These are phyloP conservation scores for Sporothrix humicola DNA, from an alignment of 2,329 filamentous ascomycete species.

Conservation along the genomic window DNA sequence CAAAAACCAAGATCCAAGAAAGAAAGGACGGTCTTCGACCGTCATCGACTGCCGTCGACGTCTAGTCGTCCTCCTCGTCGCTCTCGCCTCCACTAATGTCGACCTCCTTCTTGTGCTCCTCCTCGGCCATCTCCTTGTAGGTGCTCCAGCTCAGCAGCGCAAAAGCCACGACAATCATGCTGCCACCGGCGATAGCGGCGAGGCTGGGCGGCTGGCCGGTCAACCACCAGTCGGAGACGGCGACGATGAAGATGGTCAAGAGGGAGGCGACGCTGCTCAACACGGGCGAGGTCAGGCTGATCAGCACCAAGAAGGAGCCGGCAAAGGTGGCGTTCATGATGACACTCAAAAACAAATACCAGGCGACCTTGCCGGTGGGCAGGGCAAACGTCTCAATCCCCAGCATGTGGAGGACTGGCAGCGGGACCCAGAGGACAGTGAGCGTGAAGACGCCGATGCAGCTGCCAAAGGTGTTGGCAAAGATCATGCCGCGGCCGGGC, in stretches of 20 bases:
- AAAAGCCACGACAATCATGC: conserved; percentile 88
- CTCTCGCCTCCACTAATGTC: conserved; percentile 40
- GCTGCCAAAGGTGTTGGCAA: conserved; percentile 90
- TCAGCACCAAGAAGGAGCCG: conserved; percentile 89
- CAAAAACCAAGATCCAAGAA: too few relatives aligned
- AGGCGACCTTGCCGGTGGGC: conserved; percentile 76
- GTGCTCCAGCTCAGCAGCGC: conserved; percentile 87
- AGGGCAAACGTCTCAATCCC: conserved; percentile 84
- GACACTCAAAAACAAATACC: conserved; percentile 80
- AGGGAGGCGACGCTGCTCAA: conserved; percentile 93
- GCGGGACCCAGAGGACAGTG: conserved; percentile 85
- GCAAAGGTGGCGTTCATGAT: conserved; percentile 90
- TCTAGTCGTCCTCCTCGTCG: conserved; percentile 36
- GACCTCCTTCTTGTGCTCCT: conserved; percentile 65
- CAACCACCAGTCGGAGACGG: conserved; percentile 84
- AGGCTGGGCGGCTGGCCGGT: conserved; percentile 76
- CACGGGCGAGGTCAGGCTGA: conserved; percentile 92
- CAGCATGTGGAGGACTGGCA: conserved; percentile 80
- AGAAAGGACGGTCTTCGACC: not conserved
- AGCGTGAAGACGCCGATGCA: conserved; percentile 88
- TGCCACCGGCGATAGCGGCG: conserved; percentile 79
- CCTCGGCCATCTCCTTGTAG: conserved; percentile 90
- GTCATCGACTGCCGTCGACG: too few relatives aligned
- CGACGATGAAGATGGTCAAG: conserved; percentile 95
- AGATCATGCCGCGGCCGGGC: conserved; percentile 89